Conservation (phyloP, 1,284 basidiomycete genomes). For the Paramarasmius palmivorus region DNA sequence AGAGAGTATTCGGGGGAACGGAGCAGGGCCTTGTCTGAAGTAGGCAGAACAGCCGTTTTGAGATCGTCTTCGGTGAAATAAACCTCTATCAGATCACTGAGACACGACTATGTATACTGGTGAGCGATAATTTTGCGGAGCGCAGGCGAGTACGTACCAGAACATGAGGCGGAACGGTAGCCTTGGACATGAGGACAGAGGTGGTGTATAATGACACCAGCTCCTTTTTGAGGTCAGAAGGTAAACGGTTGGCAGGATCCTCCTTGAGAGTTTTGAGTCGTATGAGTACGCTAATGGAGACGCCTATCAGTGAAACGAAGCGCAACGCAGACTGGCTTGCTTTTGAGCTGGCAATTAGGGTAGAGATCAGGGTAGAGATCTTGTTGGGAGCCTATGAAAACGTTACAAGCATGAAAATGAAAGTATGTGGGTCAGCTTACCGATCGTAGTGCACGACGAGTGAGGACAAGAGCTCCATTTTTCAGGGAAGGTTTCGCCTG, state of each 20-base stretch:
- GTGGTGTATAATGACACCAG: constrained; percentile 55
- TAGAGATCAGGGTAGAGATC: constrained; percentile 48
- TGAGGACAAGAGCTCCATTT: constrained; percentile 58
- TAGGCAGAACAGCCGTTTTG: constrained; percentile 51
- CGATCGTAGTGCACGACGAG: constrained; percentile 64
- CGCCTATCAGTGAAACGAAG: constrained; percentile 56
- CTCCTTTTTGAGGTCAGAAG: constrained; percentile 47
- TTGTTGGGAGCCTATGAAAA: constrained; percentile 44
- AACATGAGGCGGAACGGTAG: constrained; percentile 47
- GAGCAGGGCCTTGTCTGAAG: constrained; percentile 72
- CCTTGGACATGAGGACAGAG: constrained; percentile 59
- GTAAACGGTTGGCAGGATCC: constrained; percentile 38
- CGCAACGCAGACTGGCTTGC: constrained; percentile 45
- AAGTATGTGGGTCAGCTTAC: constrained; percentile 33
- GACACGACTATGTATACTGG: constrained; percentile 38
- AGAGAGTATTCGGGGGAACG: constrained; percentile 76
- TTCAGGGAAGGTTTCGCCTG: constrained; percentile 61
- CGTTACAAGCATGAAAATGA: constrained; percentile 1
- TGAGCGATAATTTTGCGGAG: neutral
- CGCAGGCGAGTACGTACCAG: constrained; percentile 37
- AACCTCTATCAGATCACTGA: constrained; percentile 62
- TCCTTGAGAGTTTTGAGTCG: constrained; percentile 56
- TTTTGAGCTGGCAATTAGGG: constrained; percentile 52
- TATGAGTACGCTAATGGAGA: constrained; percentile 60
- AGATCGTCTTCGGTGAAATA: constrained; percentile 56